phyloP scores from a whole-genome alignment of 495 filamentous ascomycete genomes.

The Cercophora scortea region DNA sequence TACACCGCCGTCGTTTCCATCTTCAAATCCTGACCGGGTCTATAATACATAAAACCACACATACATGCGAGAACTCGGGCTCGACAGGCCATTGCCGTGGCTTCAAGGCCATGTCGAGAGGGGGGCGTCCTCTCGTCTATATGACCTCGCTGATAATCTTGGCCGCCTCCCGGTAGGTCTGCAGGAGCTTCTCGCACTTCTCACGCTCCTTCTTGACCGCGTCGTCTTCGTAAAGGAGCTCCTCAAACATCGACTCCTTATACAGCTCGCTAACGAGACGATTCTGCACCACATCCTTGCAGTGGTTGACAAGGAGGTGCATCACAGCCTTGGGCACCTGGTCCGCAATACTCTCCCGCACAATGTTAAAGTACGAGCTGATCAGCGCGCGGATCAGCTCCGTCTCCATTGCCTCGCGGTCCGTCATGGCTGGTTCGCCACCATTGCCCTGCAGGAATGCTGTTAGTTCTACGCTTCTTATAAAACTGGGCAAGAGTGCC shows the following conservation, averaged over 20 bases:
- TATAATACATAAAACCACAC: neutral
- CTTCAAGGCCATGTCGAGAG: neutral
- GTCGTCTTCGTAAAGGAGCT: conserved; percentile 95
- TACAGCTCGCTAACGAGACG: conserved; percentile 92
- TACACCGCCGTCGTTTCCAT: neutral
- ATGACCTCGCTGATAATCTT: conserved; percentile 97
- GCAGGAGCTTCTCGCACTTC: conserved; percentile 91
- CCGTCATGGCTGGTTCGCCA: conserved; percentile 77
- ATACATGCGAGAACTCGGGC: neutral
- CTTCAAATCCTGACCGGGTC: neutral
- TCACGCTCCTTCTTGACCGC: conserved; percentile 93
- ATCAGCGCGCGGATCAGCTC: conserved; percentile 95
- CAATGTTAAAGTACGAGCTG: conserved; percentile 96
- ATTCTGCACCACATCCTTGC: conserved; percentile 96
- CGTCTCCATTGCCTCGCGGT: conserved; percentile 92
- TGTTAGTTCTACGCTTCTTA: conserved; percentile 16
- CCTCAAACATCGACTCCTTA: conserved; percentile 85
- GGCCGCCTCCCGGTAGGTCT: conserved; percentile 92
- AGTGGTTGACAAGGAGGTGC: conserved; percentile 97
- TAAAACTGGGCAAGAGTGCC: no score
- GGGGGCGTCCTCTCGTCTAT: conserved; percentile 30
- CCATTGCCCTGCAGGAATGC: conserved; percentile 29
- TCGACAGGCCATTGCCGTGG: neutral
- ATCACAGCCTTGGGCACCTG: conserved; percentile 98
- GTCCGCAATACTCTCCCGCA: conserved; percentile 92